Evolutionary conservation across 495 filamentous ascomycete species (phyloP).

Genomic region (Evernia prunastri): DNA sequence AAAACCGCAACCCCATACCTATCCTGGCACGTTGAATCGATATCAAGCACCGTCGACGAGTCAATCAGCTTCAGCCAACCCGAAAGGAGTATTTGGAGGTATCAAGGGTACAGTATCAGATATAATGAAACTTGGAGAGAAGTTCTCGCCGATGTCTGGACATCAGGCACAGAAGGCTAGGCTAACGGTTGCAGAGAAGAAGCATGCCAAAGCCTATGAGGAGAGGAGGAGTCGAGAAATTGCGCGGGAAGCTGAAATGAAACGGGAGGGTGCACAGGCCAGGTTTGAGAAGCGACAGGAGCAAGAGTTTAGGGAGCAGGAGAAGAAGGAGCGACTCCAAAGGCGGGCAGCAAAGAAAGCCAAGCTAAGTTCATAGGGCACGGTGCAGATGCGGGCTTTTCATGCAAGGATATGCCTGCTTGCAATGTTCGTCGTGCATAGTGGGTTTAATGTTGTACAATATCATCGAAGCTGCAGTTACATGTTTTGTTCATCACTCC

Average conservation of each 20-base stretch:
- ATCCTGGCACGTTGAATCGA: no score
- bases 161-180: slow-evolving; percentile 11
- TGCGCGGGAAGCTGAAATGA: background rate
- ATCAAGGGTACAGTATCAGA: slow-evolving; percentile 7
- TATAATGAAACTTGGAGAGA: background rate
- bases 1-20: background rate
- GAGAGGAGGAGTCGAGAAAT: slow-evolving; percentile 14
- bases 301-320: background rate
- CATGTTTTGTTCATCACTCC: background rate
- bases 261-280: slow-evolving; percentile 1
- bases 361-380: background rate
- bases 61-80: background rate
- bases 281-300: background rate
- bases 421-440: background rate
- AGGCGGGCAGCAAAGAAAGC: background rate
- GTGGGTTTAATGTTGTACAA: slow-evolving; percentile 7
- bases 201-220: slow-evolving; percentile 20
- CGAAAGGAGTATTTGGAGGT: slow-evolving; percentile 5
- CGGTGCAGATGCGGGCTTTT: background rate
- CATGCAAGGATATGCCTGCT: background rate
- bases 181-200: slow-evolving; percentile 14
- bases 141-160: background rate
- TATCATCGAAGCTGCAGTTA: background rate
- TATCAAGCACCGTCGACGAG: slow-evolving; percentile 4
- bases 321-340: background rate